Conservation (phyloP, 768 basidiomycete species). For the Termitomyces bulborhizus region DNA sequence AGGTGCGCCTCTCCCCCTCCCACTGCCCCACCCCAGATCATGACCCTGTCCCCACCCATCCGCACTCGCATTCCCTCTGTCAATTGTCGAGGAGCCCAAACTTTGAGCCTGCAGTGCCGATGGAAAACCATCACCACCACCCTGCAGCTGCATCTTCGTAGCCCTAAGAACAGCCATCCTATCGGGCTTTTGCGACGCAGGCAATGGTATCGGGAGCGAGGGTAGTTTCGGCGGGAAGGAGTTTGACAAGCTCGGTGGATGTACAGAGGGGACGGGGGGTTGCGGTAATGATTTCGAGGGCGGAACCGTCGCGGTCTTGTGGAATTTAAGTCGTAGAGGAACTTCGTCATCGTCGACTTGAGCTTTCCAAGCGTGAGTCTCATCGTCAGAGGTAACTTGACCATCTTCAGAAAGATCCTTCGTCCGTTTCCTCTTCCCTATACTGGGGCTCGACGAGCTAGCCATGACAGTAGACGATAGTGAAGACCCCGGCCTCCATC, state of each 20-base stretch:
- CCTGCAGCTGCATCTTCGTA: constrained; percentile 3
- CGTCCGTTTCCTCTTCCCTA: background rate
- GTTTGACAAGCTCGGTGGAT: background rate
- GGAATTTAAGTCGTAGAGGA: background rate
- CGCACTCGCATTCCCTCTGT: background rate
- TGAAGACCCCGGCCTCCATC: constrained; percentile 3
- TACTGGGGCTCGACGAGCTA: background rate
- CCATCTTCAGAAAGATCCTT: background rate
- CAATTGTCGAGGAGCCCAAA: background rate
- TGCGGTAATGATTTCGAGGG: background rate
- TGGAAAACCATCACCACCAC: background rate
- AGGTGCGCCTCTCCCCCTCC: background rate
- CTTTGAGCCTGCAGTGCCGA: background rate
- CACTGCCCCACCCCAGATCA: background rate
- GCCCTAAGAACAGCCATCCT: constrained; percentile 8
- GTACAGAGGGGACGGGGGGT: background rate
- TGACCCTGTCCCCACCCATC: background rate
- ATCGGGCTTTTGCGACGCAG: background rate
- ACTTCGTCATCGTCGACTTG: background rate
- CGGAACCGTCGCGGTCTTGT: background rate
- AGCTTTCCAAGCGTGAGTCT: too few relatives aligned
- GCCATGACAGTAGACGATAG: background rate
- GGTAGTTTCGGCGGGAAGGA: background rate
- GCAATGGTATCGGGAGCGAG: background rate
- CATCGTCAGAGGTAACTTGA: background rate